These are phyloP conservation scores for Penicillium rolfsii DNA, from an alignment of 2,329 filamentous ascomycete species.

Conservation along the genomic window DNA sequence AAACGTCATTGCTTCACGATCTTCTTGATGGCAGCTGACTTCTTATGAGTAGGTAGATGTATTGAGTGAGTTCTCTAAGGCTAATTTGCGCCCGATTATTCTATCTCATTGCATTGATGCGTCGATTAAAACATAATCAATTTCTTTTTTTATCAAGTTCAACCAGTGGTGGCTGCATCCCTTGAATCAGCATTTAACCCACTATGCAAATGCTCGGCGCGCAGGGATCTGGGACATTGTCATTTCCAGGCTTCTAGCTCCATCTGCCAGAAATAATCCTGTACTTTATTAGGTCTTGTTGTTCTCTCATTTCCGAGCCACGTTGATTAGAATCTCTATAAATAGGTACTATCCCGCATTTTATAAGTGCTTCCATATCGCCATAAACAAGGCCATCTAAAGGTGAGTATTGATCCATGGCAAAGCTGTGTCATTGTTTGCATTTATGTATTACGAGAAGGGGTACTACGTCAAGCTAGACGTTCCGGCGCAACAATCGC, in stretches of 20 bases:
- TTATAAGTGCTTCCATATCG: neutral
- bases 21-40: constrained; percentile 64
- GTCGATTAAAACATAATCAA: neutral
- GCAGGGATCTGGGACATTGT: neutral
- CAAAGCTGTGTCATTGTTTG: too few relatives aligned
- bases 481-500: neutral
- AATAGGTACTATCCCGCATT: neutral
- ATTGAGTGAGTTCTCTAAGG: neutral
- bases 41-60: constrained; percentile 66
- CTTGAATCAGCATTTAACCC: neutral
- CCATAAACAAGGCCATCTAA: neutral
- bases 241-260: neutral
- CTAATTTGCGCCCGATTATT: too few relatives aligned
- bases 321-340: neutral
- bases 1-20: constrained; percentile 42
- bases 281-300: too few relatives aligned
- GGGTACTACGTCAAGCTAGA: too few relatives aligned
- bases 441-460: neutral
- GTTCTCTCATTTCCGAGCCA: too few relatives aligned
- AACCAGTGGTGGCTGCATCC: neutral
- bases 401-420: too few relatives aligned
- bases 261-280: neutral
- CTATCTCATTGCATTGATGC: neutral
- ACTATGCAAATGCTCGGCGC: too few relatives aligned
- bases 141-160: neutral